A percentile compares a stretch with the other conserved stretches of the same genome.
These are phyloP conservation scores for Aphanoascus verrucosus DNA, from an alignment of 2,329 filamentous ascomycete species.

Conservation along the genomic window DNA sequence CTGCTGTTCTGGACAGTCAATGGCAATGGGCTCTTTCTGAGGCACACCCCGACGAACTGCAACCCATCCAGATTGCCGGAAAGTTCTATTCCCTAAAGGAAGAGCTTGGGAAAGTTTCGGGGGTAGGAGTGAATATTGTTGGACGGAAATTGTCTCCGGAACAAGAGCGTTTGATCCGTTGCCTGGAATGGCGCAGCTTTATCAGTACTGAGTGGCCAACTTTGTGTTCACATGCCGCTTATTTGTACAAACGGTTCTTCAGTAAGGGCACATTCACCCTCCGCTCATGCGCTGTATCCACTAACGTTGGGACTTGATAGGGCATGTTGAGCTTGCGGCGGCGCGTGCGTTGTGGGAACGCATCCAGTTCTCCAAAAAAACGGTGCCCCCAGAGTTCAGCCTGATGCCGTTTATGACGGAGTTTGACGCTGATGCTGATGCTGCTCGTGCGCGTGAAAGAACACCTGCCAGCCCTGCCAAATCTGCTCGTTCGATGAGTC, in stretches of 20 bases:
- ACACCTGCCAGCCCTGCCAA: slow-evolving; percentile 28
- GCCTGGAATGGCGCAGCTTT: slow-evolving; percentile 74
- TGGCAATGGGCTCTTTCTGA: slow-evolving; percentile 36
- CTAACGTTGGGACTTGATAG: neutral
- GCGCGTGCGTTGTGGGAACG: slow-evolving; percentile 45
- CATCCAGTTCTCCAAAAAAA: slow-evolving; percentile 42
- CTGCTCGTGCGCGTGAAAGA: slow-evolving; percentile 18
- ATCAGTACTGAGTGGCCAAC: slow-evolving; percentile 61
- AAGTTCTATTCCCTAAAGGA: slow-evolving; percentile 45
- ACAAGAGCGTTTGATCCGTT: slow-evolving; percentile 64
- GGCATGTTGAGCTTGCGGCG: slow-evolving; percentile 37
- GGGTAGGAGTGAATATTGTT: slow-evolving; percentile 60
- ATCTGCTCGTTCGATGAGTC: slow-evolving; percentile 18
- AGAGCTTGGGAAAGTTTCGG: slow-evolving; percentile 45
- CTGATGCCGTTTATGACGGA: slow-evolving; percentile 30
- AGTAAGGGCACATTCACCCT: slow-evolving; percentile 48
- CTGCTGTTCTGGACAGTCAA: slow-evolving; percentile 63
- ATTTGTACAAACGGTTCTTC: slow-evolving; percentile 73
- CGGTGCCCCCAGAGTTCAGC: slow-evolving; percentile 22
- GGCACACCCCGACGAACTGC: slow-evolving; percentile 27
- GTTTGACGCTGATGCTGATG: slow-evolving; percentile 19
- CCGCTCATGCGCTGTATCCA: slow-evolving; percentile 22
- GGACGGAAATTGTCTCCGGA: slow-evolving; percentile 49
- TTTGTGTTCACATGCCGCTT: slow-evolving; percentile 56
- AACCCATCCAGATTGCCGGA: slow-evolving; percentile 25